Conservation (phyloP, 2,329 filamentous ascomycete genomes). For the Xylaria digitata region DNA sequence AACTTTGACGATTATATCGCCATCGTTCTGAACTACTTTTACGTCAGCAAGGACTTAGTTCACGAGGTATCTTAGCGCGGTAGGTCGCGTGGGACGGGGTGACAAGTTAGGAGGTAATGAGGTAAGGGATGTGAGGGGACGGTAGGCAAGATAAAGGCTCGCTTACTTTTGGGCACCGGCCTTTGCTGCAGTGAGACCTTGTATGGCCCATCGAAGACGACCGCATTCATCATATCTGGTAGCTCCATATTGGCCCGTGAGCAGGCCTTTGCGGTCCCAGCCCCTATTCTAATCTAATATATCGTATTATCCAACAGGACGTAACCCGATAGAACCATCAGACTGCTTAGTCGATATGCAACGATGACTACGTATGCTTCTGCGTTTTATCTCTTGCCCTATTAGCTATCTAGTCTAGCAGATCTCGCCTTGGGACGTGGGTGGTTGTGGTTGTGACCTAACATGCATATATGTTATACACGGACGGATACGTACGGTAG, state of each 20-base stretch:
- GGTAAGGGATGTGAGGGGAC: conserved; percentile 12
- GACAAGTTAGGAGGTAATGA: conserved; percentile 21
- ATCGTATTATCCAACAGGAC: conserved; percentile 17
- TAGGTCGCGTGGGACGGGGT: conserved; percentile 5
- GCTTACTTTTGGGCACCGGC: conserved; percentile 74
- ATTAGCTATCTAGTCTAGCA: conserved; percentile 24
- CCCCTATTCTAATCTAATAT: conserved; percentile 24
- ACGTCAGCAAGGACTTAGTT: conserved; percentile 34
- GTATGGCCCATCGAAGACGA: conserved; percentile 84
- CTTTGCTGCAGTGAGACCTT: conserved; percentile 82
- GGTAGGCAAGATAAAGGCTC: conserved; percentile 14
- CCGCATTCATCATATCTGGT: conserved; percentile 79
- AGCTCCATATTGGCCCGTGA: conserved; percentile 35
- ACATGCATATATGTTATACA: conserved; percentile 31
- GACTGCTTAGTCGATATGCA: conserved; percentile 19
- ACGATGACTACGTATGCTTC: conserved; percentile 18
- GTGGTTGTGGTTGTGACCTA: conserved; percentile 19
- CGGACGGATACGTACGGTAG: conserved; percentile 25
- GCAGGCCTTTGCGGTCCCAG: conserved; percentile 18
- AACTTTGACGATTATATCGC: conserved; percentile 86
- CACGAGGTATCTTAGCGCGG: conserved; percentile 9
- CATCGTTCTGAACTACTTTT: conserved; percentile 69
- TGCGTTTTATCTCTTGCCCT: conserved; percentile 9
- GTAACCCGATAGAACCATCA: conserved; percentile 12
- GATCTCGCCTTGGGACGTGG: conserved; percentile 18